phyloP scores from a whole-genome alignment of 345 rosid genomes.

The Hibiscus trionum region DNA sequence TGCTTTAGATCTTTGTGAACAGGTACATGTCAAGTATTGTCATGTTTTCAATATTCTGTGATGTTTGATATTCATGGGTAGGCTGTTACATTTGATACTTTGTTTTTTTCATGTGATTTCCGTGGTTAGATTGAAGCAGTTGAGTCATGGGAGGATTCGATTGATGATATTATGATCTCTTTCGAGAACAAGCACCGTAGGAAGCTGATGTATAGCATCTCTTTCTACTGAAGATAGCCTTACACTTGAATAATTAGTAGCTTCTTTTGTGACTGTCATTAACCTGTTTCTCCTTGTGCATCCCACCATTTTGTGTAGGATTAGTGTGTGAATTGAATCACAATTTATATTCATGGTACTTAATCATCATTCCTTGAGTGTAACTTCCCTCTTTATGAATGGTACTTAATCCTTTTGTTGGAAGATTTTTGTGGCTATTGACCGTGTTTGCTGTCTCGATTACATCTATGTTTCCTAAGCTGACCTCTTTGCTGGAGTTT shows the following conservation, averaged over 20 bases:
- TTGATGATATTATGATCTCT: conserved; percentile 61
- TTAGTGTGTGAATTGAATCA: neutral
- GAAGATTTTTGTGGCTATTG: neutral
- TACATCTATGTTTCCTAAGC: neutral
- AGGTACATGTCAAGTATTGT: conserved; percentile 31
- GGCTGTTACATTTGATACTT: neutral
- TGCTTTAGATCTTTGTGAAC: conserved; percentile 78
- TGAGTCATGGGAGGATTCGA: conserved; percentile 81
- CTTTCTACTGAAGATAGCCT: conserved; percentile 53
- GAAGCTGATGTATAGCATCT: conserved; percentile 64
- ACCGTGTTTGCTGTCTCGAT: neutral
- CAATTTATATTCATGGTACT: neutral
- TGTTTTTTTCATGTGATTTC: neutral
- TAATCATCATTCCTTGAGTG: neutral
- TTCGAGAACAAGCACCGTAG: conserved; percentile 74
- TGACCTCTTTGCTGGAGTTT: too few species aligned
- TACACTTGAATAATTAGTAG: neutral
- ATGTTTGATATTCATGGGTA: neutral
- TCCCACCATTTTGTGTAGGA: neutral
- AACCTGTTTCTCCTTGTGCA: conserved; percentile 2
- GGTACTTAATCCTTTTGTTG: neutral
- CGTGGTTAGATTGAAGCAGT: conserved; percentile 59
- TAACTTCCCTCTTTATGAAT: neutral
- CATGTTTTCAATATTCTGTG: neutral
- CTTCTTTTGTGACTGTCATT: neutral